Percentiles rank a stretch among this genome's conserved stretches.
Evolutionary conservation across 352 stramenopile genomes (phyloP).

Genomic region (Globisporangium nodosum): DNA sequence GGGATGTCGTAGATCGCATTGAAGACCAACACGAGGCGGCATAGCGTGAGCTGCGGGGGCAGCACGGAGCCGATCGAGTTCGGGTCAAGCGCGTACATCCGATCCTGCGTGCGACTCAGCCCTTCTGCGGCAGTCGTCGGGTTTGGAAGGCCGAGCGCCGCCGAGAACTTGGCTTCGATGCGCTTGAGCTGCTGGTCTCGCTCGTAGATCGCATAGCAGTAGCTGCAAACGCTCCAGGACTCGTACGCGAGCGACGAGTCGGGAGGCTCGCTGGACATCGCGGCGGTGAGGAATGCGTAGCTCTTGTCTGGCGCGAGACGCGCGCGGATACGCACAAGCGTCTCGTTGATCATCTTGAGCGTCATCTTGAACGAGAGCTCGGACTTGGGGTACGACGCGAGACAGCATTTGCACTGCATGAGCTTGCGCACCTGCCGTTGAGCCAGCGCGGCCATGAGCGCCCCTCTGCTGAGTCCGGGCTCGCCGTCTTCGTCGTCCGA

Average conservation of each 20-base stretch:
- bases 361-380: slow-evolving; percentile 87
- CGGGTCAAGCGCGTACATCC: slow-evolving; percentile 38
- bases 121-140: slow-evolving; percentile 24
- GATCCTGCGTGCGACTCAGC: slow-evolving; percentile 46
- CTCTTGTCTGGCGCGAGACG: slow-evolving; percentile 43
- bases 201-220: slow-evolving; percentile 83
- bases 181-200: slow-evolving; percentile 73
- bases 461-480: neutral
- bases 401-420: slow-evolving; percentile 75
- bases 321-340: slow-evolving; percentile 57
- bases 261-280: slow-evolving; percentile 33
- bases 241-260: slow-evolving; percentile 70
- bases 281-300: slow-evolving; percentile 39
- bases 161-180: slow-evolving; percentile 57
- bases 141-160: slow-evolving; percentile 41
- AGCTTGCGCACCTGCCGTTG: slow-evolving; percentile 70
- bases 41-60: slow-evolving; percentile 68
- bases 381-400: slow-evolving; percentile 59
- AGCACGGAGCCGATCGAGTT: slow-evolving; percentile 32
- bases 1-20: slow-evolving; percentile 83
- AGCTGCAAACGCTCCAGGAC: slow-evolving; percentile 80
- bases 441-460: slow-evolving; percentile 19
- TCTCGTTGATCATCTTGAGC: slow-evolving; percentile 85
- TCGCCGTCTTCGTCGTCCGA: slow-evolving; percentile 35
- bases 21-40: slow-evolving; percentile 66